Percentiles rank a stretch among this genome's conserved stretches.
Conservation (phyloP, 768 basidiomycete species). For the Tylopilus intermedius region DNA sequence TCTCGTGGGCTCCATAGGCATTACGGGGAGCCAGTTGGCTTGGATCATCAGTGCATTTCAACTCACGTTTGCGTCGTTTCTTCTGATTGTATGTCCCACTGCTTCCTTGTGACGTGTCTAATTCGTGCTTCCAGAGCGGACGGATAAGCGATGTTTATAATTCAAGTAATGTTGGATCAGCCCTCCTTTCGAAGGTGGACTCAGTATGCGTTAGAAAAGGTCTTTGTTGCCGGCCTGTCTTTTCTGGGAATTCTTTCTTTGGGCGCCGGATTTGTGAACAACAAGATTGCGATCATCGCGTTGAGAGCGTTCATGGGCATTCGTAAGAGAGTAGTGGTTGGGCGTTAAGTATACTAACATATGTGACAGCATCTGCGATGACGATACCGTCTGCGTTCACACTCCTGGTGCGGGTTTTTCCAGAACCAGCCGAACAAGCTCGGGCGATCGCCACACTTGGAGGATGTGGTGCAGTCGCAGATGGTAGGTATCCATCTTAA, state of each 20-base stretch:
- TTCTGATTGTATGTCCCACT: conserved; percentile 18
- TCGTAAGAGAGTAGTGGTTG: conserved; percentile 23
- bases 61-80: conserved; percentile 44
- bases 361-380: conserved; percentile 39
- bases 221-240: conserved; percentile 39
- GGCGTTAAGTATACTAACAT: conserved; percentile 1
- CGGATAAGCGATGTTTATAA: conserved; percentile 24
- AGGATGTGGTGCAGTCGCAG: conserved; percentile 42
- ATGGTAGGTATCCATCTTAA: conserved; percentile 25
- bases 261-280: conserved; percentile 41
- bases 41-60: conserved; percentile 45
- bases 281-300: conserved; percentile 45
- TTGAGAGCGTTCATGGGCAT: conserved; percentile 50
- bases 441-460: conserved; percentile 45
- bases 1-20: conserved; percentile 19
- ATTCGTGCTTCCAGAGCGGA: conserved; percentile 19
- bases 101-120: conserved; percentile 1
- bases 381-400: conserved; percentile 49
- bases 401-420: conserved; percentile 47
- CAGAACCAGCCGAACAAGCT: conserved; percentile 42
- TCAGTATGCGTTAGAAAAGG: conserved; percentile 36
- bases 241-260: conserved; percentile 42
- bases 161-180: conserved; percentile 25
- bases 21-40: conserved; percentile 8
- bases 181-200: conserved; percentile 21